phyloP scores from a whole-genome alignment of 768 basidiomycete genomes.

The Lactarius hengduanensis region DNA sequence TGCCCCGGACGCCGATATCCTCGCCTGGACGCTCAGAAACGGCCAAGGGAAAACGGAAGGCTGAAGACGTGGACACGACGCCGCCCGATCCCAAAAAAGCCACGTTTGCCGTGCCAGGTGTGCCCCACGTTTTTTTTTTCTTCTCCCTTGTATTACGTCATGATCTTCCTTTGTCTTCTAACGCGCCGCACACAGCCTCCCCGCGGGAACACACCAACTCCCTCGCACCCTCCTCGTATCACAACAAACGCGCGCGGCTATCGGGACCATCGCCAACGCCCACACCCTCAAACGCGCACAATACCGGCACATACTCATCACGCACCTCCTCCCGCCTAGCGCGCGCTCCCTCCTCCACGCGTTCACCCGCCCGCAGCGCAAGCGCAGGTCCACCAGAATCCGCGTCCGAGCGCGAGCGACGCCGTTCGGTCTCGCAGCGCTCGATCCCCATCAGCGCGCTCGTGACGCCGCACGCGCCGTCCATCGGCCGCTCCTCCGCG shows the following conservation, averaged over 20 bases:
- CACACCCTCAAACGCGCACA: slow-evolving; percentile 42
- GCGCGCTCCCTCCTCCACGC: slow-evolving; percentile 30
- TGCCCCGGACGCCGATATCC: slow-evolving; percentile 22
- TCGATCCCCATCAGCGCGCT: slow-evolving; percentile 82
- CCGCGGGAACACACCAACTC: slow-evolving; percentile 36
- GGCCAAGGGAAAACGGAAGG: slow-evolving; percentile 66
- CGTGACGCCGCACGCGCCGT: slow-evolving; percentile 76
- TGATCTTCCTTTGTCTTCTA: slow-evolving; percentile 2
- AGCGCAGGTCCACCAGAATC: slow-evolving; percentile 11
- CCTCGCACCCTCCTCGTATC: slow-evolving; percentile 69
- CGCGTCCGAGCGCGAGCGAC: slow-evolving; percentile 16
- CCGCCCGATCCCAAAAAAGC: slow-evolving; percentile 62
- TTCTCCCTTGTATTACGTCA: slow-evolving; percentile 26
- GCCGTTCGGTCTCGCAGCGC: slow-evolving; percentile 52
- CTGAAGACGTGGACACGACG: slow-evolving; percentile 67
- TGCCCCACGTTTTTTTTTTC: slow-evolving; percentile 33
- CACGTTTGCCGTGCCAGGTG: slow-evolving; percentile 63
- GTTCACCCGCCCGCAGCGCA: slow-evolving; percentile 29
- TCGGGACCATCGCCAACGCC: slow-evolving; percentile 42
- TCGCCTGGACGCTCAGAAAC: slow-evolving; percentile 35
- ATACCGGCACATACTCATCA: slow-evolving; percentile 46
- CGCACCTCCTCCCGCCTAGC: slow-evolving; percentile 34
- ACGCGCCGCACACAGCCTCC: slow-evolving; percentile 29
- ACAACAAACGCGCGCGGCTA: slow-evolving; percentile 67
- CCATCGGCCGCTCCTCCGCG: slow-evolving; percentile 50